Percentiles rank a stretch among this genome's conserved stretches.
Conservation (phyloP, 495 filamentous ascomycete species). For the Tuber borchii region DNA sequence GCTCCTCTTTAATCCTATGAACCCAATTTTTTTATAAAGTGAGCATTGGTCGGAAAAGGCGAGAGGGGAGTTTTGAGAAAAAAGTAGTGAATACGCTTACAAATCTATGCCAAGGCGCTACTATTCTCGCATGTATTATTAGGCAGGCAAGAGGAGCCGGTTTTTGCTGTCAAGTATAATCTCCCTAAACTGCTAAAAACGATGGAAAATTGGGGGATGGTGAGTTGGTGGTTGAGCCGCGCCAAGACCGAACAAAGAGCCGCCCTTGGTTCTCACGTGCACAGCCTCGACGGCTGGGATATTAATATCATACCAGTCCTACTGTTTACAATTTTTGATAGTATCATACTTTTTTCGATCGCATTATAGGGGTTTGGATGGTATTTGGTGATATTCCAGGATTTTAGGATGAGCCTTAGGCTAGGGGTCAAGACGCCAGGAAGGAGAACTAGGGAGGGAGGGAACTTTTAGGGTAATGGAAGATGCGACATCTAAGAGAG, state of each 20-base stretch:
- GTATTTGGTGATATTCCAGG: too few species aligned
- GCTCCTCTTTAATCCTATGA: background rate
- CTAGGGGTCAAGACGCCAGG: too few species aligned
- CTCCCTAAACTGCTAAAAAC: too few species aligned
- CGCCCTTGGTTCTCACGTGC: background rate
- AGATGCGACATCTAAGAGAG: too few species aligned
- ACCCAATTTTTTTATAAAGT: background rate
- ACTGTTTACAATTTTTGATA: too few species aligned
- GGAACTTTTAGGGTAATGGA: too few species aligned
- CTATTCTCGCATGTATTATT: background rate
- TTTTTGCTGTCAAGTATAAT: background rate
- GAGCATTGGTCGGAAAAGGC: background rate
- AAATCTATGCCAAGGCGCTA: background rate
- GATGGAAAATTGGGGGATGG: background rate
- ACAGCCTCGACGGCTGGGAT: background rate
- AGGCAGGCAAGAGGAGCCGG: background rate
- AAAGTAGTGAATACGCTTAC: background rate
- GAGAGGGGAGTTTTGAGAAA: background rate
- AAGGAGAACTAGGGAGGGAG: too few species aligned
- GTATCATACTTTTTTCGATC: too few species aligned
- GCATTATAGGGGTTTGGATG: too few species aligned
- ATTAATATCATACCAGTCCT: too few species aligned
- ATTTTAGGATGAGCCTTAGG: too few species aligned
- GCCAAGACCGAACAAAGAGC: slow-evolving; percentile 12
- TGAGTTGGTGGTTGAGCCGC: slow-evolving; percentile 13